These are phyloP conservation scores for Suillus weaverae DNA, from an alignment of 768 basidiomycete genomes.

Conservation along the genomic window DNA sequence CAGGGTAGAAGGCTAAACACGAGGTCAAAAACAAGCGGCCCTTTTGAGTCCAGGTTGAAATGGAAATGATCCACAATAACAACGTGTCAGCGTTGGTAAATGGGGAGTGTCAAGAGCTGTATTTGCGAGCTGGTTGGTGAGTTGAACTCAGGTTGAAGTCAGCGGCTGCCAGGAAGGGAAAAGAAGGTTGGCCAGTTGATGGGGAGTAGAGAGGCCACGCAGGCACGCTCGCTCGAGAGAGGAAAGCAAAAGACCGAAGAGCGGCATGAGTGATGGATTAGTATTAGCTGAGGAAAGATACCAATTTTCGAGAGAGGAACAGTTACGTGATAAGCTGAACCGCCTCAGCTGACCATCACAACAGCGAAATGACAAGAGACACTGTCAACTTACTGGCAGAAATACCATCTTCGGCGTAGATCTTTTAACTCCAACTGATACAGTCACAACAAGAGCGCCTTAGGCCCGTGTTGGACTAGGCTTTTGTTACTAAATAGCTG, in stretches of 20 bases:
- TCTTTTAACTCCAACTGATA: conserved; percentile 1
- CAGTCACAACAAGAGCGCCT: neutral
- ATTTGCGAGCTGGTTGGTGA: conserved; percentile 10
- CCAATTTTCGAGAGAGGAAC: conserved; percentile 20
- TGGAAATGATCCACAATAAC: conserved; percentile 22
- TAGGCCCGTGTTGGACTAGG: neutral
- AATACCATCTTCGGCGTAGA: conserved; percentile 2
- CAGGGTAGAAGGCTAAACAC: conserved; percentile 38
- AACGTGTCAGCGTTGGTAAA: conserved; percentile 15
- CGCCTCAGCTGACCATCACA: conserved; percentile 13
- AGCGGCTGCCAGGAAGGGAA: conserved; percentile 11
- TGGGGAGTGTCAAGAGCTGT: conserved; percentile 16
- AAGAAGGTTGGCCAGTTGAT: conserved; percentile 28
- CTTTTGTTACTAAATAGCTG: neutral
- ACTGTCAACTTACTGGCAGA: neutral
- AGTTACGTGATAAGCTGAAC: conserved; percentile 34
- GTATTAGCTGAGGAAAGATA: conserved; percentile 17
- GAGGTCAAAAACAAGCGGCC: conserved; percentile 35
- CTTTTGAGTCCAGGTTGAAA: conserved; percentile 26
- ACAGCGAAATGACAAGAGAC: conserved; percentile 12
- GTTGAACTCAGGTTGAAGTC: conserved; percentile 8
- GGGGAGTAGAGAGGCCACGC: conserved; percentile 21
- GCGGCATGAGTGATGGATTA: conserved; percentile 19
- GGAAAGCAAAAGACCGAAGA: conserved; percentile 16
- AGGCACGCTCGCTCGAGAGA: conserved; percentile 9